These are phyloP conservation scores for Pseudogymnoascus sp. DNA, from an alignment of 2,329 filamentous ascomycete species.

Conservation along the genomic window DNA sequence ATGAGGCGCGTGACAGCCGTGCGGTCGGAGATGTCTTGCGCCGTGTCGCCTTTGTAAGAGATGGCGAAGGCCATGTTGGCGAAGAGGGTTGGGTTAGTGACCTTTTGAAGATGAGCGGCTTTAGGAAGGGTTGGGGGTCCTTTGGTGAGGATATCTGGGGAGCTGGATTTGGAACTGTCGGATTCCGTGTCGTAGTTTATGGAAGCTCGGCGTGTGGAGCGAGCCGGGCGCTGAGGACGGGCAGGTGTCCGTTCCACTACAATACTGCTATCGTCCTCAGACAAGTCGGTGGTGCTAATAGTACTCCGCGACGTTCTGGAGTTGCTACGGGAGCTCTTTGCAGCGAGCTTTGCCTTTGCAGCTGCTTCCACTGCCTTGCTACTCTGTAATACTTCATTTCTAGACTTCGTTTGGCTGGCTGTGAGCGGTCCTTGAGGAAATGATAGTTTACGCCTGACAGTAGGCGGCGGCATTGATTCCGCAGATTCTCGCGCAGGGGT, in stretches of 20 bases:
- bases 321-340: background rate
- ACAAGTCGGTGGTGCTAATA: background rate
- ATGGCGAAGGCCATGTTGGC: slow-evolving; percentile 81
- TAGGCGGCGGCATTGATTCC: background rate
- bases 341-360: background rate
- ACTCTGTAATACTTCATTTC: background rate
- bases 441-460: background rate
- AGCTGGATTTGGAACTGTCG: background rate
- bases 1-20: slow-evolving; percentile 54
- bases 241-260: background rate
- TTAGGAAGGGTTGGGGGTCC: background rate
- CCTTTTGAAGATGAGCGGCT: background rate
- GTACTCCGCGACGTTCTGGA: background rate
- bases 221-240: background rate
- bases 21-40: slow-evolving; percentile 37
- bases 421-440: slow-evolving; percentile 3
- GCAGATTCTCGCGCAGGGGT: background rate
- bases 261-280: background rate
- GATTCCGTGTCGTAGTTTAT: background rate
- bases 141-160: background rate
- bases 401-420: background rate
- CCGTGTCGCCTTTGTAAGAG: slow-evolving; percentile 54
- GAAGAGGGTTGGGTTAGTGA: slow-evolving; percentile 39
- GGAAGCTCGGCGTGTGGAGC: background rate
- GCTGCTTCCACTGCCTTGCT: background rate